Evolutionary conservation across 176 grass and related monocot species (phyloP).

Genomic region (Puccinellia tenuiflora): DNA sequence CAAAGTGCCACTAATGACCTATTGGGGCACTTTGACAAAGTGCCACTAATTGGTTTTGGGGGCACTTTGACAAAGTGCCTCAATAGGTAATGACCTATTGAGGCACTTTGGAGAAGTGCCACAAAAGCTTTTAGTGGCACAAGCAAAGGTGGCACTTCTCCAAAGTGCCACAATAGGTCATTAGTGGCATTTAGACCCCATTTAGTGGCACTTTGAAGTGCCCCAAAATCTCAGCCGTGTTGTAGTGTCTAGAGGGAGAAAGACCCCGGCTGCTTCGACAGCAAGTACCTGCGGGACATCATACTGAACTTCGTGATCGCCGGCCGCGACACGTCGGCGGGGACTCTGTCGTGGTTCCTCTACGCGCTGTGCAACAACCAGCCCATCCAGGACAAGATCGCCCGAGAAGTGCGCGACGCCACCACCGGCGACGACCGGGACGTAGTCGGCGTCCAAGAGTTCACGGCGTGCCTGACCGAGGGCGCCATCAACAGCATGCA

Average conservation of each 20-base stretch:
- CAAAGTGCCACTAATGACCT: too few species aligned
- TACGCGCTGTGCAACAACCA: conserved; percentile 39
- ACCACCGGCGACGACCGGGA: conserved; percentile 1
- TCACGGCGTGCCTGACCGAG: conserved; percentile 33
- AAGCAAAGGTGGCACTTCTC: too few species aligned
- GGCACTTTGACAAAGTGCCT: too few species aligned
- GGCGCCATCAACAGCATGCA: conserved; percentile 52
- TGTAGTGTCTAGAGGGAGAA: conserved; percentile 42
- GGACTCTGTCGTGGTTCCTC: conserved; percentile 56
- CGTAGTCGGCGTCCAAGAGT: not conserved
- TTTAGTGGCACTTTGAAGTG: too few species aligned
- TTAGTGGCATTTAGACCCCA: too few species aligned
- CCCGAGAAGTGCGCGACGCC: conserved; percentile 32
- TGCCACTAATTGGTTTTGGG: too few species aligned
- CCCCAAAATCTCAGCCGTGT: too few species aligned
- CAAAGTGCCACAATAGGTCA: too few species aligned
- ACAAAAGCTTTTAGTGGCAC: too few species aligned
- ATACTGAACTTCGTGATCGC: conserved; percentile 66
- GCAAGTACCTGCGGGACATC: conserved; percentile 63
- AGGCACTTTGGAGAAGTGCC: too few species aligned
- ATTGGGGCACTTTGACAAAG: too few species aligned
- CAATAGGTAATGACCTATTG: too few species aligned
- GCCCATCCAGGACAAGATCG: conserved; percentile 35
- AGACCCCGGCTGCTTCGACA: conserved; percentile 25
- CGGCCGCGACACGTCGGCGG: conserved; percentile 59